phyloP scores from a whole-genome alignment of 129 eudicot species.

The Artemisia argyi region DNA sequence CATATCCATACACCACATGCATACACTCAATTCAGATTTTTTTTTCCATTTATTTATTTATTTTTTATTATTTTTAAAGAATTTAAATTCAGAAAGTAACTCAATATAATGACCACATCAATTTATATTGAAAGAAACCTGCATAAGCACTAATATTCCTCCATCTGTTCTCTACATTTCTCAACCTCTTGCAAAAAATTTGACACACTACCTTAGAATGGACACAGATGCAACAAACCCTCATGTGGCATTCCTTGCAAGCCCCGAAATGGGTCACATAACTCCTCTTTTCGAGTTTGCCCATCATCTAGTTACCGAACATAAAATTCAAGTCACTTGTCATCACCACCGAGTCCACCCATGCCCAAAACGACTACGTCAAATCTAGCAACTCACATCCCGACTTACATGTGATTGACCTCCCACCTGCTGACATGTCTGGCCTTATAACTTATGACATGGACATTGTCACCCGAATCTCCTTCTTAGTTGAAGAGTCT shows the following conservation, averaged over 20 bases:
- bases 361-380: slow-evolving; percentile 32
- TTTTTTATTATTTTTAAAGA: too few relatives aligned
- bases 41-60: too few relatives aligned
- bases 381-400: slow-evolving; percentile 22
- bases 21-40: too few relatives aligned
- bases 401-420: slow-evolving; percentile 36
- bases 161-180: too few relatives aligned
- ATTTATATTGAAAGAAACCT: too few relatives aligned
- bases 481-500: slow-evolving; percentile 32
- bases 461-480: slow-evolving; percentile 16
- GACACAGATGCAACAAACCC: slow-evolving; percentile 19
- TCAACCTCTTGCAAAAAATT: too few relatives aligned
- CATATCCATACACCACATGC: too few relatives aligned
- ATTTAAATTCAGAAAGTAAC: too few relatives aligned
- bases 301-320: slow-evolving; percentile 36
- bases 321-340: slow-evolving; percentile 39
- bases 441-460: slow-evolving; percentile 24
- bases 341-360: slow-evolving; percentile 35
- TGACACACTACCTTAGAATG: too few relatives aligned
- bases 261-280: slow-evolving; percentile 67
- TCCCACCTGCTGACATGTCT: slow-evolving; percentile 44
- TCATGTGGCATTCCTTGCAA: slow-evolving; percentile 50
- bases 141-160: too few relatives aligned
- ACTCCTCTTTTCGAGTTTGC: slow-evolving; percentile 50
- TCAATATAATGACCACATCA: too few relatives aligned